Evolutionary conservation across 331 rosid species (phyloP), one percentile per base, ranked within the genome.

Genomic region (Prunus yedoensis): DNA sequence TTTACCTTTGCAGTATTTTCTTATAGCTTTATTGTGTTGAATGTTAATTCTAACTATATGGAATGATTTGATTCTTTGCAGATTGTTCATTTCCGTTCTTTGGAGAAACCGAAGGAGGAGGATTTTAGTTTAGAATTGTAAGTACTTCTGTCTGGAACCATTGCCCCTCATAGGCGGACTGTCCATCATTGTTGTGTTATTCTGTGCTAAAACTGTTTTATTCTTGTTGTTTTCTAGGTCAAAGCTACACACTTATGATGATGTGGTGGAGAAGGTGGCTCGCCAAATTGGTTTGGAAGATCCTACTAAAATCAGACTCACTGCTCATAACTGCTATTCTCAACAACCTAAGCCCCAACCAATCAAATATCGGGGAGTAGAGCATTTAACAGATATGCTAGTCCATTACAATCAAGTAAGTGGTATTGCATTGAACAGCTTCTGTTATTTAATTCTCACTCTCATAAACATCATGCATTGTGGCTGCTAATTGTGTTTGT

Each of bases 301-400:
- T 87, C 88, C 97, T 66, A 88, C 93, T 57, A 94, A 93, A 85
- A 85, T 94, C 73, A 85, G 96, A 80, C 92, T 94, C 41, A 94
- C 98, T 63, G 86, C 96, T 77, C 98, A 94, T 76, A 91, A 91
- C 82, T 90, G 97, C 83, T 94, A 91, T 68, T 91, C 97, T 73
- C 96, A 90, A 81, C 97, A 87, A 85, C 98, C 98, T 81, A 94
- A 91, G 81, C 97, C 96, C 56, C 98, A 94, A 67, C 90, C 95
- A 58, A 89, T 94, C 68, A 91, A 90, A 82, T 94, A 83, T 77
- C 88, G 91, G 61, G 97, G 95, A 66, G 86, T 78, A 32, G 96
- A 91, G 49, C 94, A 82, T 81, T 83, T 94, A 82, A 86, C 96
- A n/a, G 98, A 94, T 77, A 90, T 94, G 98, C 85, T 94, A 60